Conservation (phyloP, 1,139 yeast genomes). For the Kazachstania sp. region DNA sequence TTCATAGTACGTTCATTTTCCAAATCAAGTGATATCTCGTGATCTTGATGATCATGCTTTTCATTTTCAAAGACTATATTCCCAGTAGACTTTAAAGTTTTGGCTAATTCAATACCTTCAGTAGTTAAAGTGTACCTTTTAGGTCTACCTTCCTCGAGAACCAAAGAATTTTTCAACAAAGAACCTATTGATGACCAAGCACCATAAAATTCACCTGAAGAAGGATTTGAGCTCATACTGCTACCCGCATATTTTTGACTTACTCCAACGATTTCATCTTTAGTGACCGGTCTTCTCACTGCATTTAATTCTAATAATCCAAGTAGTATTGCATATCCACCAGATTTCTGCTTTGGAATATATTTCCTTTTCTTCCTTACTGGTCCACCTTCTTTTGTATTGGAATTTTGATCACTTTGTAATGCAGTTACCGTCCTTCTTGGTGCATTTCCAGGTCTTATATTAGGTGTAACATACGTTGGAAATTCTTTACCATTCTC, state of each 20-base stretch:
- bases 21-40: conserved; percentile 2
- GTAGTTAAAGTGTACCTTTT: conserved; percentile 58
- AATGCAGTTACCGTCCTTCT: conserved; percentile 15
- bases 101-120: conserved; percentile 61
- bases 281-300: conserved; percentile 45
- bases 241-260: conserved; percentile 59
- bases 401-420: conserved; percentile 2
- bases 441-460: background rate
- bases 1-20: conserved; percentile 20
- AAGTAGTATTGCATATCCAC: conserved; percentile 77
- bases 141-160: conserved; percentile 51
- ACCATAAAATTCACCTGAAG: conserved; percentile 55
- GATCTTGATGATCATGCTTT: conserved; percentile 5
- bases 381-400: conserved; percentile 8
- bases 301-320: conserved; percentile 52
- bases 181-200: conserved; percentile 75
- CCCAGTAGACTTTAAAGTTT: conserved; percentile 44
- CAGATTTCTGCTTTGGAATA: conserved; percentile 71
- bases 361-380: conserved; percentile 39
- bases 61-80: conserved; percentile 27
- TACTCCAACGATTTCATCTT: conserved; percentile 46
- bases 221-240: conserved; percentile 56
- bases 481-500: conserved; percentile 11
- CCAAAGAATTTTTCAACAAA: conserved; percentile 53
- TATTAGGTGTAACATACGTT: background rate